Evolutionary conservation across 495 filamentous ascomycete genomes (phyloP).

Genomic region (Podospora pseudocomata): DNA sequence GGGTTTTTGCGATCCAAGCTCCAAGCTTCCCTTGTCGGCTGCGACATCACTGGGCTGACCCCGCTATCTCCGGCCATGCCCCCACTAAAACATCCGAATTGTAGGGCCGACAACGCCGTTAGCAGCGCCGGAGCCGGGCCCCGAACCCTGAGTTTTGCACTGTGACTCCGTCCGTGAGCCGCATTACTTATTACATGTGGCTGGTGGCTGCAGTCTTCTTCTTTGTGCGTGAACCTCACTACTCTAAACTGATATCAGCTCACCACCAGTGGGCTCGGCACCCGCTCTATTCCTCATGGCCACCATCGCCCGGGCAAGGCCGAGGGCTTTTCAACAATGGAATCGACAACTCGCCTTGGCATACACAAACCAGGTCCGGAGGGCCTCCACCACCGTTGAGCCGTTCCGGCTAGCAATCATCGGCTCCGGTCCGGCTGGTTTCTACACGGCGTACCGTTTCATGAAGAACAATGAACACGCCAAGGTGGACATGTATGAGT

Average conservation of each 20-base stretch:
- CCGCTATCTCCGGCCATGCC: background rate
- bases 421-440: slow-evolving; percentile 93
- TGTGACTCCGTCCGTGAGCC: background rate
- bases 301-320: background rate
- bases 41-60: background rate
- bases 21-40: background rate
- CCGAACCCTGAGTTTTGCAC: background rate
- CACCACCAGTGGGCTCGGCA: background rate
- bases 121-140: slow-evolving; percentile 1
- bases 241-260: background rate
- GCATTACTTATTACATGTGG: background rate
- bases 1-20: background rate
- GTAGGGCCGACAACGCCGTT: slow-evolving; percentile 5
- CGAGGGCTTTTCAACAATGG: background rate
- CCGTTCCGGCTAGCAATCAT: slow-evolving; percentile 80
- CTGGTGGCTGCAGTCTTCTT: background rate
- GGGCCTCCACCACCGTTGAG: slow-evolving; percentile 30
- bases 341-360: background rate
- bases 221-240: background rate
- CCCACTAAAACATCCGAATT: slow-evolving; percentile 10
- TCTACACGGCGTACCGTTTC: slow-evolving; percentile 85
- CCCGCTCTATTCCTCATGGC: background rate
- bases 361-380: background rate
- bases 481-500: slow-evolving; percentile 93
- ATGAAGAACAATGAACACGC: slow-evolving; percentile 68